Percentiles rank a stretch among this genome's conserved stretches.
These are phyloP conservation scores for Penicillium odoratum DNA, from an alignment of 495 filamentous ascomycete species.

Conservation along the genomic window DNA sequence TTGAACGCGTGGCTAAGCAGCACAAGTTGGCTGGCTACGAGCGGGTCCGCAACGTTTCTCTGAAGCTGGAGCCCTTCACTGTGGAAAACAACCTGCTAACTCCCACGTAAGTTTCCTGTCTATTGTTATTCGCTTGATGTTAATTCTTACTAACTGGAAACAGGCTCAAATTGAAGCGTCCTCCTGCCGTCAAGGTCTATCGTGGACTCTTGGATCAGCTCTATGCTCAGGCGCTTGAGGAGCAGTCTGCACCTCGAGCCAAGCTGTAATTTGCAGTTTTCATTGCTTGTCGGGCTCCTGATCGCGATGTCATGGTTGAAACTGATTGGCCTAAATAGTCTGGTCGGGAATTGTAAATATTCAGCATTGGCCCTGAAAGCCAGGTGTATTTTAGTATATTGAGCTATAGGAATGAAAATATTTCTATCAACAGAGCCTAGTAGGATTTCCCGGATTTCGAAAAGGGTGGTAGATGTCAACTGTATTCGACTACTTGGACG, in stretches of 20 bases:
- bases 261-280: slow-evolving; percentile 36
- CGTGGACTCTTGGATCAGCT: slow-evolving; percentile 72
- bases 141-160: slow-evolving; percentile 31
- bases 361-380: background rate
- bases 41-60: slow-evolving; percentile 68
- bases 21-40: slow-evolving; percentile 90
- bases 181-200: slow-evolving; percentile 79
- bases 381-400: slow-evolving; percentile 12
- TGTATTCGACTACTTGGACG: no score
- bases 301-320: background rate
- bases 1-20: slow-evolving; percentile 78
- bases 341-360: background rate
- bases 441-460: no score
- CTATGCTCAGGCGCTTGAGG: slow-evolving; percentile 69
- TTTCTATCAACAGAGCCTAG: background rate
- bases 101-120: slow-evolving; percentile 74
- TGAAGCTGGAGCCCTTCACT: slow-evolving; percentile 87
- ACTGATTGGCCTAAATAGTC: background rate
- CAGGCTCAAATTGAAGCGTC: slow-evolving; percentile 93
- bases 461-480: no score
- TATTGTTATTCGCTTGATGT: slow-evolving; percentile 3
- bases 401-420: background rate
- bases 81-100: slow-evolving; percentile 94
- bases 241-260: slow-evolving; percentile 55
- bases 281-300: slow-evolving; percentile 2